A percentile compares a stretch with the other conserved stretches of the same genome.
These are phyloP conservation scores for Cyclanthera cordifolia DNA, from an alignment of 306 rosid genomes.

Conservation along the genomic window DNA sequence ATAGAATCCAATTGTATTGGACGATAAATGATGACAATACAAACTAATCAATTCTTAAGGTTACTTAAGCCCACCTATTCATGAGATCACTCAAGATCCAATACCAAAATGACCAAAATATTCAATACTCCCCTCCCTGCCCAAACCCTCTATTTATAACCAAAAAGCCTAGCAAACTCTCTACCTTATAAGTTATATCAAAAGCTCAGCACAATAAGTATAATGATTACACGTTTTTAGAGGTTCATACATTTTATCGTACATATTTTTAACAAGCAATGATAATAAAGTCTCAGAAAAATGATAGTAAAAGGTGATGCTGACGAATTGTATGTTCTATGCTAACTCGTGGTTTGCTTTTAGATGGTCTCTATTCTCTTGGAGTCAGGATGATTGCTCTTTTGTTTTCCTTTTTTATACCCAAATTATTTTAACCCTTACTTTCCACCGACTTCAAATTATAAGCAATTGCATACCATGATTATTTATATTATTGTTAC, in stretches of 20 bases:
- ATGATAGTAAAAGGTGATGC: background rate
- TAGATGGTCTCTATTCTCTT: background rate
- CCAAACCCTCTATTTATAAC: too few species aligned
- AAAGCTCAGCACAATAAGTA: too few species aligned
- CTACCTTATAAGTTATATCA: too few species aligned
- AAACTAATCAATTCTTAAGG: too few species aligned
- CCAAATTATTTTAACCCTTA: background rate
- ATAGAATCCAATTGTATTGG: too few species aligned
- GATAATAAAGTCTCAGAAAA: too few species aligned
- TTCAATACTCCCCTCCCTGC: too few species aligned
- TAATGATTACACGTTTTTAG: background rate
- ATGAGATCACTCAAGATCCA: too few species aligned
- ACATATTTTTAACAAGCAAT: background rate
- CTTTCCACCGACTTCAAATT: background rate
- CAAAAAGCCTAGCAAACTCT: too few species aligned
- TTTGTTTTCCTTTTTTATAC: background rate
- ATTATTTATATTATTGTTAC: background rate
- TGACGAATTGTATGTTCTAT: background rate
- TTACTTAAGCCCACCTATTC: too few species aligned
- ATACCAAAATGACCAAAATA: too few species aligned
- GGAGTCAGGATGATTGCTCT: background rate
- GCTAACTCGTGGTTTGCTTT: background rate
- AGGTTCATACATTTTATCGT: background rate
- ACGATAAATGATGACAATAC: too few species aligned
- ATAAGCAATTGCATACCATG: background rate